Conservation (phyloP, 139 green algal species). For the Chlorella sp. region DNA sequence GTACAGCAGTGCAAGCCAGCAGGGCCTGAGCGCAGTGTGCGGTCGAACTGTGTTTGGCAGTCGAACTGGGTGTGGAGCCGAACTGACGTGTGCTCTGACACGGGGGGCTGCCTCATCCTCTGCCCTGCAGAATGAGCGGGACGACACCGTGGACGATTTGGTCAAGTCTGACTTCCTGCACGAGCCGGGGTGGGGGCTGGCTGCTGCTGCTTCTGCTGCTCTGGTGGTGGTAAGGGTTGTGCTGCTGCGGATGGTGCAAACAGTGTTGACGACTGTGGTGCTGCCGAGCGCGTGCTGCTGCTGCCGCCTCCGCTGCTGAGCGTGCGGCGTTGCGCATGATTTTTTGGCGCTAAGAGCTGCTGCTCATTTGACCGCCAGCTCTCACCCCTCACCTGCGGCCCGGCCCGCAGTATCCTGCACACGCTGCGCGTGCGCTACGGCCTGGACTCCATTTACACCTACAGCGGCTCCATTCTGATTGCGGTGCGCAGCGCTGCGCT, state of each 20-base stretch:
- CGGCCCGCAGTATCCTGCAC: conserved; percentile 65
- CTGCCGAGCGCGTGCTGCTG: not conserved
- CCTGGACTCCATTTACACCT: conserved; percentile 89
- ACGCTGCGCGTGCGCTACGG: conserved; percentile 78
- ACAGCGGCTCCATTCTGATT: conserved; percentile 88
- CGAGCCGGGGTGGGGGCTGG: conserved; percentile 57
- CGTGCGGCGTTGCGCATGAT: no score
- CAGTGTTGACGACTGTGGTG: not conserved
- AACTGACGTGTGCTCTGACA: not conserved
- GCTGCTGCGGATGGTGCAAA: no score
- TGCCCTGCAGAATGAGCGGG: conserved; percentile 61
- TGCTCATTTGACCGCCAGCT: no score
- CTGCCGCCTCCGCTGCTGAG: not conserved
- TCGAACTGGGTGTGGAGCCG: not conserved
- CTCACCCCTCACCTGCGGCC: no score
- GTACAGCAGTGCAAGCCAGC: no score
- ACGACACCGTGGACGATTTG: conserved; percentile 70
- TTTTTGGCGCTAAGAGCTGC: no score
- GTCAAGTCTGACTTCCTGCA: conserved; percentile 67
- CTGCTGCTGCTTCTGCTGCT: not conserved
- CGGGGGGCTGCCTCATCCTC: not conserved
- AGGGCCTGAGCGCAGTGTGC: no score
- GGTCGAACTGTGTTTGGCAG: no score
- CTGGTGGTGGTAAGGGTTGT: not conserved
- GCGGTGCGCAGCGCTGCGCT: conserved; percentile 47